These are phyloP conservation scores for Botryobasidium botryosum DNA, from an alignment of 768 basidiomycete species.

Conservation along the genomic window DNA sequence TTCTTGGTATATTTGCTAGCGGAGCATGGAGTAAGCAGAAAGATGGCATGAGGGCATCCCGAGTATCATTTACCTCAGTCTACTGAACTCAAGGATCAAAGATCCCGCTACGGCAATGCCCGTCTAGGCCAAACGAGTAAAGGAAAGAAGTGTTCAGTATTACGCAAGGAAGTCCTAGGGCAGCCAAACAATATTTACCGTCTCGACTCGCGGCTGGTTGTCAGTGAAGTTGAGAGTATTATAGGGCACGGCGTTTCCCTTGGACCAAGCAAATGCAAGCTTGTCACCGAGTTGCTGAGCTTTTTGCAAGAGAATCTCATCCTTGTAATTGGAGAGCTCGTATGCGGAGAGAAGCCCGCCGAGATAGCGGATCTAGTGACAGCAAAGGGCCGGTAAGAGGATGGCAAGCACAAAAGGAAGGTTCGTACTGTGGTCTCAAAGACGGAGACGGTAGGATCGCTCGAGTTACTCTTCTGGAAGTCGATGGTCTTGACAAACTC, in stretches of 20 bases:
- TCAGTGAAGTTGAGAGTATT: slow-evolving; percentile 23
- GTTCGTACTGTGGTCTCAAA: too few relatives aligned
- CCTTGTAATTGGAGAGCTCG: slow-evolving; percentile 38
- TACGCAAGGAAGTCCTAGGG: background rate
- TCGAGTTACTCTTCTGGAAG: too few relatives aligned
- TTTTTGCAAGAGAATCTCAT: slow-evolving; percentile 37
- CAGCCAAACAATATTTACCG: slow-evolving; percentile 21
- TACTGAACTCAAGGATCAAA: slow-evolving; percentile 15
- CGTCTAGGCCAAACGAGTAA: too few relatives aligned
- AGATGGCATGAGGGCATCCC: too few relatives aligned
- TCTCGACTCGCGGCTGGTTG: slow-evolving; percentile 18
- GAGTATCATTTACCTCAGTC: slow-evolving; percentile 38
- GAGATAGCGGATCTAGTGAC: slow-evolving; percentile 79
- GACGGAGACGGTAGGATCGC: too few relatives aligned
- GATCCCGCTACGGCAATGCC: slow-evolving; percentile 26
- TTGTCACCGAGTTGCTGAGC: slow-evolving; percentile 48
- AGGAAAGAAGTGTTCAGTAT: too few relatives aligned
- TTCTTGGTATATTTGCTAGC: too few relatives aligned
- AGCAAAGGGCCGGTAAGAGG: too few relatives aligned
- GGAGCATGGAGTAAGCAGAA: too few relatives aligned
- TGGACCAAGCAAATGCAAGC: slow-evolving; percentile 42
- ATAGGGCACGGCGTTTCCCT: slow-evolving; percentile 31
- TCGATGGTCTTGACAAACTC: too few relatives aligned
- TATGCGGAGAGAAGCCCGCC: slow-evolving; percentile 78
- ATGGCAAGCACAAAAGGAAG: too few relatives aligned